These are phyloP conservation scores for Boletus sp. DNA, from an alignment of 768 basidiomycete genomes.

Conservation along the genomic window DNA sequence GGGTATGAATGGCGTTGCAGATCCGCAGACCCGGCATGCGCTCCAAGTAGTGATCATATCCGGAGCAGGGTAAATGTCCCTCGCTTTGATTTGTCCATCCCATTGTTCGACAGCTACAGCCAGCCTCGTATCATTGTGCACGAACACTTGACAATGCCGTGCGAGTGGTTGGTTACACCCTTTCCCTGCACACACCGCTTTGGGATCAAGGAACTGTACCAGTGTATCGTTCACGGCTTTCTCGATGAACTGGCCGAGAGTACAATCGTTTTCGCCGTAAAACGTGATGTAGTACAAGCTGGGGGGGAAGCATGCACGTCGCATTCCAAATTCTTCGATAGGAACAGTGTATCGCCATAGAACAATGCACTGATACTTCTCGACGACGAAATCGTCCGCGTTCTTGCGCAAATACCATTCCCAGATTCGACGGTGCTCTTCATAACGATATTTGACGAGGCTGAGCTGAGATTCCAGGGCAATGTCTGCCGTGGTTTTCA, in stretches of 20 bases:
- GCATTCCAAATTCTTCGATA: constrained; percentile 58
- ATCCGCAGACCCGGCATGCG: constrained; percentile 74
- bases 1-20: constrained; percentile 81
- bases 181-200: constrained; percentile 77
- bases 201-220: constrained; percentile 66
- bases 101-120: constrained; percentile 87
- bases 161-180: constrained; percentile 78
- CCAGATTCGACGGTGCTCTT: constrained; percentile 88
- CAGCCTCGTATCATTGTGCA: constrained; percentile 82
- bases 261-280: constrained; percentile 90
- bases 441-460: constrained; percentile 73
- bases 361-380: constrained; percentile 88
- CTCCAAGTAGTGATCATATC: constrained; percentile 91
- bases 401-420: constrained; percentile 93
- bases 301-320: constrained; percentile 78
- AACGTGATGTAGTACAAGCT: constrained; percentile 72
- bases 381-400: constrained; percentile 80
- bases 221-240: constrained; percentile 66
- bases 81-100: constrained; percentile 71
- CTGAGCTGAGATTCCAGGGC: constrained; percentile 67
- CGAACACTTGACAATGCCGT: constrained; percentile 85
- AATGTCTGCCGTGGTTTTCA: constrained; percentile 70
- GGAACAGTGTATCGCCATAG: constrained; percentile 81
- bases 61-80: constrained; percentile 53
- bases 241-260: constrained; percentile 92